Conservation (phyloP, 345 rosid species). For the Aquilaria sinensis region DNA sequence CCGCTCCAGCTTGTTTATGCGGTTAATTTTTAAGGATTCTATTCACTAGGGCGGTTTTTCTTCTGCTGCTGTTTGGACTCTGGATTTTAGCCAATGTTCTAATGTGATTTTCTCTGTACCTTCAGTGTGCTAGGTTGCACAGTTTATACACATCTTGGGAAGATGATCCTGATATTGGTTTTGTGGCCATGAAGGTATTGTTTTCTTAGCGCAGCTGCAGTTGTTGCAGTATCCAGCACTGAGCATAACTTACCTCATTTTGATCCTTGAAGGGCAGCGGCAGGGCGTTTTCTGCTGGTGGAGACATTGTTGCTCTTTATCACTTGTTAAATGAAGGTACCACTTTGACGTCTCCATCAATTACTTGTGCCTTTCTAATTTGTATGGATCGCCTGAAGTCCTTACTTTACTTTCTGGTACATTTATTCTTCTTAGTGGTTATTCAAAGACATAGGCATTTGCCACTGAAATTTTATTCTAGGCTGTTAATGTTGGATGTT, state of each 20-base stretch:
- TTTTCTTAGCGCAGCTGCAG: neutral
- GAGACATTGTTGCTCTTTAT: conserved; percentile 69
- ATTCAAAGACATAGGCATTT: neutral
- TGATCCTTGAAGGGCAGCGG: conserved; percentile 72
- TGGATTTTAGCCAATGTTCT: neutral
- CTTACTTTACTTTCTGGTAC: neutral
- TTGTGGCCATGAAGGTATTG: conserved; percentile 71
- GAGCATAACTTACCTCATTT: conserved; percentile 10
- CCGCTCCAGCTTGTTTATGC: neutral
- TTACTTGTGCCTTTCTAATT: neutral
- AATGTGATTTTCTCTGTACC: neutral
- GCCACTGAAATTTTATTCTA: no score
- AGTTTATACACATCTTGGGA: conserved; percentile 82
- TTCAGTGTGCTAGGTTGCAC: conserved; percentile 54
- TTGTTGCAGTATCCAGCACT: neutral
- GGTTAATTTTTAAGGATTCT: neutral
- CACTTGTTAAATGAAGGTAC: conserved; percentile 61
- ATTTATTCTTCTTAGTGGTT: neutral
- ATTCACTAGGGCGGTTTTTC: neutral
- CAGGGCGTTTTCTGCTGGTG: conserved; percentile 96
- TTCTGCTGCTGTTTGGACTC: neutral
- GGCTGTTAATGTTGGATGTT: no score
- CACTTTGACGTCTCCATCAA: neutral
- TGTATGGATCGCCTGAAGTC: neutral
- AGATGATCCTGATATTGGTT: conserved; percentile 69